Evolutionary conservation across 2,329 filamentous ascomycete genomes (phyloP), one percentile per base, ranked within the genome.

Genomic region (Penicillium sp.): DNA sequence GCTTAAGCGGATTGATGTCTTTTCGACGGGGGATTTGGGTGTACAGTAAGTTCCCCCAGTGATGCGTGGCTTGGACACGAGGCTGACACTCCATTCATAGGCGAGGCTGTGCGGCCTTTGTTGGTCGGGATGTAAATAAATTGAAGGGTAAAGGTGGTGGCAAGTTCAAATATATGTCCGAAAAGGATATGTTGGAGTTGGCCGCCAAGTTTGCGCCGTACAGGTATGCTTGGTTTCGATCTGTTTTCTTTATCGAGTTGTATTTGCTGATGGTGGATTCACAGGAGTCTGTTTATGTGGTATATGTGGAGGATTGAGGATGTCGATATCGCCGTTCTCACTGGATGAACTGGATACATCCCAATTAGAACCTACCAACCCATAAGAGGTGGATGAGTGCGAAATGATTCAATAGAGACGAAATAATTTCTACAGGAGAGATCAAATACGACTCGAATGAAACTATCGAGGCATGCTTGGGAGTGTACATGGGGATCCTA

Each of bases 101-200:
- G 71, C 83, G 93, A 71, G 95, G 95, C 10, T 96, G 97, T 88
- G 95, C 95, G 1, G 89, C 90, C 0, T 93, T 95, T 73, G 83
- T 88, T 52, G 95, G 95, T 1, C 86, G 86, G 61, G 92, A 98
- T 74, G 87, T 98, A 25, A 86, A 82, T 49, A 96, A 94, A 78
- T 79, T 97, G 61, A 97, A 96, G 79, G 82, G 80, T 38, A 91
- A 87, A 65, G 88, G 87, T 28, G 89, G 89, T 35, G 91, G 91
- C 48, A 98, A 98, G 80, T 98, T 93, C 89, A 98, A 98, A 81
- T 99, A 98, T 76, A 97, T 98, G 93, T 85, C 84, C 38, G 95
- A 98, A 79, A 85, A 87, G 73, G 95, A 98, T 62, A 98, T 99
- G 95, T 75, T 89, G 62, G 90, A 93, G 66, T 83, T 92, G 65